phyloP scores from a whole-genome alignment of 768 basidiomycete species.

The Termitomyces sp. region DNA sequence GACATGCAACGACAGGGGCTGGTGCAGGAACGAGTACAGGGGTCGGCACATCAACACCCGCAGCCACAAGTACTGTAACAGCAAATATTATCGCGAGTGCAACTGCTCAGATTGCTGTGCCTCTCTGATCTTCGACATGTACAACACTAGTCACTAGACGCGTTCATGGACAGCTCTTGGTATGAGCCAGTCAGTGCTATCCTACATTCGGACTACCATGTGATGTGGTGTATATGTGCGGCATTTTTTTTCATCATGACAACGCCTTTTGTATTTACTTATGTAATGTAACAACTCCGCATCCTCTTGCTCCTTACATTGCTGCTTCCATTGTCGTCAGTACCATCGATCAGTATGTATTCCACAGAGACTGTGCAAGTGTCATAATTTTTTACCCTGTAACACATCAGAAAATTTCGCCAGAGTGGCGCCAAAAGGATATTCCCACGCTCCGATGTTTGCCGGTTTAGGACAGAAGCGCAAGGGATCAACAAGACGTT shows the following conservation, averaged over 20 bases:
- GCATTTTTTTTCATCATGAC: background rate
- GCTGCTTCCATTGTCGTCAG: background rate
- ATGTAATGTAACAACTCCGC: background rate
- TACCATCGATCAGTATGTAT: background rate
- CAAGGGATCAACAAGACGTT: slow-evolving; percentile 32
- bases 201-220: background rate
- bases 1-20: background rate
- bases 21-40: background rate
- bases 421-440: slow-evolving; percentile 16
- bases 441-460: slow-evolving; percentile 41
- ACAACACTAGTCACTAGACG: background rate
- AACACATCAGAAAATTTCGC: slow-evolving; percentile 8
- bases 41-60: background rate
- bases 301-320: background rate
- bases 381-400: background rate
- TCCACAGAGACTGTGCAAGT: background rate
- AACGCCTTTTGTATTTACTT: background rate
- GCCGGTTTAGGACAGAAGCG: slow-evolving; percentile 33
- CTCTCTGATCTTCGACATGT: background rate
- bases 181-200: background rate
- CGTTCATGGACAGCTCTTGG: background rate
- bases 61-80: background rate
- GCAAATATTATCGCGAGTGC: background rate
- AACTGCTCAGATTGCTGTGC: background rate
- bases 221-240: background rate